Conservation (phyloP, 345 rosid genomes). For the Xanthoceras sorbifolium region DNA sequence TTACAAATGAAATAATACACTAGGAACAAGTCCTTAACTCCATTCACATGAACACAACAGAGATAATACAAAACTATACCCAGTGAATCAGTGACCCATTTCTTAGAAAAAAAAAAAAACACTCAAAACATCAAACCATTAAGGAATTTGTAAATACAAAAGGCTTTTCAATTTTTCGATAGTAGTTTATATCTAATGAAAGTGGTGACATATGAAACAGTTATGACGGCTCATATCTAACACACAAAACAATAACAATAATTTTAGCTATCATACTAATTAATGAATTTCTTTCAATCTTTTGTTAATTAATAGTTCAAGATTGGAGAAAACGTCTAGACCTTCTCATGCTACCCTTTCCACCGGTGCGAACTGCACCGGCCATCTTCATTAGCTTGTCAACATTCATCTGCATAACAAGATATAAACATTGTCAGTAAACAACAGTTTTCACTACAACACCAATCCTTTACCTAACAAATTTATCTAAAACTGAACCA, state of each 20-base stretch:
- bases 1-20: background rate
- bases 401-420: conserved; percentile 62
- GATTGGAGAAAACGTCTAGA: conserved; percentile 8
- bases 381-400: conserved; percentile 97
- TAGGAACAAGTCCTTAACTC: background rate
- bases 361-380: conserved; percentile 94
- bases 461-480: background rate
- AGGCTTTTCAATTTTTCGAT: too few species aligned
- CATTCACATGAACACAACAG: background rate
- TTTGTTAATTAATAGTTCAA: too few species aligned
- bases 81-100: too few species aligned
- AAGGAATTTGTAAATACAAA: too few species aligned
- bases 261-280: background rate
- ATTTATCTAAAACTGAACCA: background rate
- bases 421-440: background rate
- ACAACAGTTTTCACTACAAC: background rate
- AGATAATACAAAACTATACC: background rate
- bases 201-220: too few species aligned
- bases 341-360: conserved; percentile 97
- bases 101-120: too few species aligned
- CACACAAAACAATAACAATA: background rate
- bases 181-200: too few species aligned
- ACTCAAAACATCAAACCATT: too few species aligned
- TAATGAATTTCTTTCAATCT: too few species aligned
- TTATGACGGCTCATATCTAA: background rate